These are phyloP conservation scores for Inonotus hispidus DNA, from an alignment of 1,284 basidiomycete genomes.

Conservation along the genomic window DNA sequence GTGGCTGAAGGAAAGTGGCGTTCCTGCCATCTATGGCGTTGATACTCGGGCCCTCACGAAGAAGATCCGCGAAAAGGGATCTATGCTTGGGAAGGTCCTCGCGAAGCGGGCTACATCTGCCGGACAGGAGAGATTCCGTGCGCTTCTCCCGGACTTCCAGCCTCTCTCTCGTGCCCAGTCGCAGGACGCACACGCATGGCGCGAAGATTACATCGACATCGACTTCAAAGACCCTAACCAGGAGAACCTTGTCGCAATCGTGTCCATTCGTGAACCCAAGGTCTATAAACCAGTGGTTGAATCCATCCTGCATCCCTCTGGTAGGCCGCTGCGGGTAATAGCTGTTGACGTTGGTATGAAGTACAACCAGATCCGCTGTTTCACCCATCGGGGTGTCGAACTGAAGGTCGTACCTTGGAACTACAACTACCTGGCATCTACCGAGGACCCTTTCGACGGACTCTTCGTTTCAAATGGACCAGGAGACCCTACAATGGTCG, in stretches of 20 bases:
- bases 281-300: constrained; percentile 62
- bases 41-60: constrained; percentile 98
- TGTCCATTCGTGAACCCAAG: constrained; percentile 71
- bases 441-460: constrained; percentile 84
- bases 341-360: constrained; percentile 99
- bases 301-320: constrained; percentile 70
- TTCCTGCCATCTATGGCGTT: constrained; percentile 95
- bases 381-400: constrained; percentile 89
- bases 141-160: constrained; percentile 30
- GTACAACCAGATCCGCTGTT: constrained; percentile 98
- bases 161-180: constrained; percentile 50
- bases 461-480: constrained; percentile 98
- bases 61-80: constrained; percentile 91
- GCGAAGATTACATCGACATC: constrained; percentile 75
- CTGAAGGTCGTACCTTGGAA: constrained; percentile 98
- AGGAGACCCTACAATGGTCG: constrained; percentile 89
- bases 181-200: constrained; percentile 53
- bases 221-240: constrained; percentile 89
- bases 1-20: constrained; percentile 94
- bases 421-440: constrained; percentile 79
- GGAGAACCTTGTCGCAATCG: constrained; percentile 86
- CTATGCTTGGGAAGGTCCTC: constrained; percentile 83
- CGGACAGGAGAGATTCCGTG: constrained; percentile 27
- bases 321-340: constrained; percentile 74
- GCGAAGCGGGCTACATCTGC: constrained; percentile 47